Base-by-base conservation (phyloP, 1,284 basidiomycete species). In the Cryptococcus sp. region DNA sequence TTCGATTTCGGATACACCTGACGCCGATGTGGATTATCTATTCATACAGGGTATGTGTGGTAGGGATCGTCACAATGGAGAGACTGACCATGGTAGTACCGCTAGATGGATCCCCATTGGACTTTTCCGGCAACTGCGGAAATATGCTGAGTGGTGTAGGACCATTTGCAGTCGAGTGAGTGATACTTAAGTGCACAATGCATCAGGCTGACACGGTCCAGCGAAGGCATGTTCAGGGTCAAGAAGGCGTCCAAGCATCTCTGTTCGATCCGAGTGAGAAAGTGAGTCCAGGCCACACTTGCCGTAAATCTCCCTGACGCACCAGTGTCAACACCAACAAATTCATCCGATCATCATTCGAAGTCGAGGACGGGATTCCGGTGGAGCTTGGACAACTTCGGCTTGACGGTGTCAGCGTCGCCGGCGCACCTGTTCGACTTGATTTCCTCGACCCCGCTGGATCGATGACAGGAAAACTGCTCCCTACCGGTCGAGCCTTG, bases 371-470 rank as follows among this genome's bases (percentile, higher is more conserved):
- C 59, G 18, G 62, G 59, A 21, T 45, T 4, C 53, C 53, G 6
- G 48, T 55, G 52, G 41, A 70, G 51, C 5, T 51, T 53, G 38
- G 59, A n/a, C 34, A 52, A 11, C 50, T 54, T 1, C 64, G 72
- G 9, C 77, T 85, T 16, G 82, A 84, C 14, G 85, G 85, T 22
- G 84, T 87, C 1, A 75, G 81, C 0, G 82, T 82, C 0, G 73
- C 74, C 46, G 81, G 83, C 0, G 84, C 84, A 0, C 74, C 74
- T 26, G 85, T 87, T 48, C 61, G 79, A 16, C 75, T 86, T 33
- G 80, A 86, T 52, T 86, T 86, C 57, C 65, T 84, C 28, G 71
- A 77, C 42, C 85, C 85, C 0, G 78, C 74, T 10, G 85, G 85
- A 1, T 82, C 84, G 6, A 75, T 81, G 12, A 87, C 85, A 0